A percentile compares a stretch with the other conserved stretches of the same genome.
These are phyloP conservation scores for Amaranthus cruentus DNA, from an alignment of 148 eudicot genomes.

Conservation along the genomic window DNA sequence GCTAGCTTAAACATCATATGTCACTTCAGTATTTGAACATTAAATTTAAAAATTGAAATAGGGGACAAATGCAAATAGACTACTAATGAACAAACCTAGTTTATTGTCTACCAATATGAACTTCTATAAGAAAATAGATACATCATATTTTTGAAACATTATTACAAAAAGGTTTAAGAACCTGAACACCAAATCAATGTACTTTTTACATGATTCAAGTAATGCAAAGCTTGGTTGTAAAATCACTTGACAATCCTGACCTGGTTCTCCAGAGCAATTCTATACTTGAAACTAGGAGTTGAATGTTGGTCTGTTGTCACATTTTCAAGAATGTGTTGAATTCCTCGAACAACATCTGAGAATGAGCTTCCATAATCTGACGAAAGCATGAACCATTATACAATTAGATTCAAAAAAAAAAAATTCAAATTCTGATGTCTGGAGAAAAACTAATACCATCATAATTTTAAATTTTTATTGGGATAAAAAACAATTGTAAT, in stretches of 20 bases:
- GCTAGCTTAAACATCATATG: not conserved
- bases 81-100: not conserved
- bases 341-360: constrained; percentile 69
- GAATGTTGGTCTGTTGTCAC: constrained; percentile 46
- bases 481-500: too few species aligned
- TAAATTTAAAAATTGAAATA: too few species aligned
- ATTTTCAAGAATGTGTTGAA: constrained; percentile 68
- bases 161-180: not conserved
- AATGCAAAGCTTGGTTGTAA: not conserved
- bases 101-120: not conserved
- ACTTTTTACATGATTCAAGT: not conserved
- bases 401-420: not conserved
- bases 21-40: not conserved
- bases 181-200: not conserved
- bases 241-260: constrained; percentile 29
- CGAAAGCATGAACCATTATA: constrained; percentile 11
- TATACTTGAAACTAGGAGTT: constrained; percentile 71
- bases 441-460: not conserved
- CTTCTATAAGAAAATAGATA: not conserved
- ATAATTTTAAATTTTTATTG: too few species aligned
- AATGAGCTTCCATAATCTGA: constrained; percentile 90
- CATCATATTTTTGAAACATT: not conserved
- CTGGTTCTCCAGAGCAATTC: constrained; percentile 91
- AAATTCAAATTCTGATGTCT: not conserved
- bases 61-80: not conserved